phyloP scores from a whole-genome alignment of 177 flowering plant species.

The Vitis hybrid region DNA sequence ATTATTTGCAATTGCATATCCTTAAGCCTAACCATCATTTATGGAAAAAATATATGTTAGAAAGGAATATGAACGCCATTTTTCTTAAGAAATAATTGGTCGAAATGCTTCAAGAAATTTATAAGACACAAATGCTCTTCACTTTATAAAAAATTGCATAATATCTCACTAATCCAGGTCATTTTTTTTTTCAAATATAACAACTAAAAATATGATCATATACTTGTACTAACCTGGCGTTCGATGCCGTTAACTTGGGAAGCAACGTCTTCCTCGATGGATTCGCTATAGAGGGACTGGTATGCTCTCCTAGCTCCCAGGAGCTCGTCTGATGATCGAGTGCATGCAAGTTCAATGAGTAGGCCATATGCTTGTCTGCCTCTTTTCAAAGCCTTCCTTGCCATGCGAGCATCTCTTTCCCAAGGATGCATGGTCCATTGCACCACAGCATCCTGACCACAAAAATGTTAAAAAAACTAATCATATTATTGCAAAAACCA shows the following conservation, averaged over 20 bases:
- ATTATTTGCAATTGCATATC: too few species aligned
- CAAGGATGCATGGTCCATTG: conserved; percentile 81
- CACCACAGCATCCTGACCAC: conserved; percentile 60
- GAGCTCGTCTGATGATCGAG: conserved; percentile 72
- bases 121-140: too few species aligned
- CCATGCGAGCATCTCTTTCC: conserved; percentile 81
- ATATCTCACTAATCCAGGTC: too few species aligned
- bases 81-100: too few species aligned
- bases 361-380: conserved; percentile 36
- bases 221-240: conserved; percentile 41
- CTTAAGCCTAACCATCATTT: too few species aligned
- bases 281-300: conserved; percentile 73
- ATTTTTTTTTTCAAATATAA: too few species aligned
- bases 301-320: conserved; percentile 80
- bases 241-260: conserved; percentile 28
- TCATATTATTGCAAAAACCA: neutral
- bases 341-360: conserved; percentile 69
- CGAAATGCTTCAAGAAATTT: too few species aligned
- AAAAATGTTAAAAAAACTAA: neutral
- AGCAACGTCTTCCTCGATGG: conserved; percentile 65
- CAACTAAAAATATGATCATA: too few species aligned
- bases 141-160: too few species aligned
- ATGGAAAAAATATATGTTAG: too few species aligned
- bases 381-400: conserved; percentile 46
- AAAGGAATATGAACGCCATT: too few species aligned